Evolutionary conservation across 192 early-diverging fungal species (phyloP).

Genomic region (Entomortierella lignicola): DNA sequence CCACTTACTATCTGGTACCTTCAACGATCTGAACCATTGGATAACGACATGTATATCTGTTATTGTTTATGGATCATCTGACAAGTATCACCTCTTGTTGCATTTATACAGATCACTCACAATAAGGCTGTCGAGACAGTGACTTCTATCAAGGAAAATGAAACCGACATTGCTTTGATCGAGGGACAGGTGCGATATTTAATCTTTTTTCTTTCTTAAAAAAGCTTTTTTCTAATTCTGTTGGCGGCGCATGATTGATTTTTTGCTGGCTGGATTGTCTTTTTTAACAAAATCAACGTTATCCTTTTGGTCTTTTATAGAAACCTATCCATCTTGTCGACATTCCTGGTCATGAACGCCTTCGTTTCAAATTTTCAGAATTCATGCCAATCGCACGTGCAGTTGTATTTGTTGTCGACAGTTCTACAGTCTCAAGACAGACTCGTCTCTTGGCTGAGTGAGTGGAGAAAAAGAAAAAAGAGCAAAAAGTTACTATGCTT

Average conservation of each 20-base stretch:
- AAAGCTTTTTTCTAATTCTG: no score
- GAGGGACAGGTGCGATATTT: conserved; percentile 46
- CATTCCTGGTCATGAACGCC: conserved; percentile 89
- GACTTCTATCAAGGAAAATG: conserved; percentile 81
- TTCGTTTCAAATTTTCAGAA: conserved; percentile 78
- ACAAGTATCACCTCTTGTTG: no score
- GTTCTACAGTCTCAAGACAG: conserved; percentile 65
- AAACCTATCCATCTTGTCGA: conserved; percentile 76
- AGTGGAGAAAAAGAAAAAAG: conserved; percentile 5
- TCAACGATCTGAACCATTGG: no score
- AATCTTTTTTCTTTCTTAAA: background rate
- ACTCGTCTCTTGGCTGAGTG: conserved; percentile 75
- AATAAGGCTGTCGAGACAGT: conserved; percentile 62
- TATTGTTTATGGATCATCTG: no score
- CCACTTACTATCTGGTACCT: conserved; percentile 33
- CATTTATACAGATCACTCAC: conserved; percentile 57
- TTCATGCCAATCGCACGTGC: conserved; percentile 74
- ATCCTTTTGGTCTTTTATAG: no score
- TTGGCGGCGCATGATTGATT: no score
- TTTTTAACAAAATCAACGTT: no score
- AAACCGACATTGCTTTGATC: conserved; percentile 60
- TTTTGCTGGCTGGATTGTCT: no score
- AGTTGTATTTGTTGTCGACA: conserved; percentile 86
- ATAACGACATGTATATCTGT: no score
- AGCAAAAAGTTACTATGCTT: background rate